A percentile compares a stretch with the other conserved stretches of the same genome.
Evolutionary conservation across 108 stramenopile genomes (phyloP).

Genomic region (Cyclotella distinguenda): DNA sequence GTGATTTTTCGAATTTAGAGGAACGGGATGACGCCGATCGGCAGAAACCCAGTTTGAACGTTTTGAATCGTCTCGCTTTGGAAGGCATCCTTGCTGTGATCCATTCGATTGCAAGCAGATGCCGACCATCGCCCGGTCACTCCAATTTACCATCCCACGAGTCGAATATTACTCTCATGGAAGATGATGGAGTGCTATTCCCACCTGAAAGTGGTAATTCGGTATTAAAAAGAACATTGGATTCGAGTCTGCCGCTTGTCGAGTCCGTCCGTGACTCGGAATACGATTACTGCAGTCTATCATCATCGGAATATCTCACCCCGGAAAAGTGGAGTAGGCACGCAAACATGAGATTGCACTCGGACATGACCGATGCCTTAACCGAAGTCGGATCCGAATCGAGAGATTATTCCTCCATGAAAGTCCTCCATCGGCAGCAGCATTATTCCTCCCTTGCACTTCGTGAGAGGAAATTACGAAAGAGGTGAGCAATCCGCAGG

Average conservation of each 20-base stretch:
- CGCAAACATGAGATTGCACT: background rate
- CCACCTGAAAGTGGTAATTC: conserved; percentile 43
- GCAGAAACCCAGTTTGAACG: conserved; percentile 52
- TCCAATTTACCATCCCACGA: background rate
- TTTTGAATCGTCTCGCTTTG: conserved; percentile 79
- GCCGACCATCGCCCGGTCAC: conserved; percentile 17
- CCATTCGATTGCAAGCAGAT: conserved; percentile 77
- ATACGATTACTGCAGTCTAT: conserved; percentile 26
- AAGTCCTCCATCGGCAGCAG: no score
- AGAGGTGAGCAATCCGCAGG: conserved; percentile 16
- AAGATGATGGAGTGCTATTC: conserved; percentile 3
- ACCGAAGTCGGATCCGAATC: conserved; percentile 18
- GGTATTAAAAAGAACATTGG: no score
- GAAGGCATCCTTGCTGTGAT: conserved; percentile 89
- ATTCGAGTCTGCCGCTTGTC: no score
- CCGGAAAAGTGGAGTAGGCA: background rate
- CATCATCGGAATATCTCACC: conserved; percentile 10
- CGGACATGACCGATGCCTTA: conserved; percentile 26
- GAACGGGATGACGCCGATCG: no score
- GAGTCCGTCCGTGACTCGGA: conserved; percentile 12
- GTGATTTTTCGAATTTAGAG: no score
- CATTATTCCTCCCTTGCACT: conserved; percentile 39
- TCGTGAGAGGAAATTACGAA: conserved; percentile 78
- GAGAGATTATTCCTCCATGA: conserved; percentile 18
- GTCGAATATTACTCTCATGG: background rate